These are phyloP conservation scores for Apiospora sp. DNA, from an alignment of 2,329 filamentous ascomycete species.

Conservation along the genomic window DNA sequence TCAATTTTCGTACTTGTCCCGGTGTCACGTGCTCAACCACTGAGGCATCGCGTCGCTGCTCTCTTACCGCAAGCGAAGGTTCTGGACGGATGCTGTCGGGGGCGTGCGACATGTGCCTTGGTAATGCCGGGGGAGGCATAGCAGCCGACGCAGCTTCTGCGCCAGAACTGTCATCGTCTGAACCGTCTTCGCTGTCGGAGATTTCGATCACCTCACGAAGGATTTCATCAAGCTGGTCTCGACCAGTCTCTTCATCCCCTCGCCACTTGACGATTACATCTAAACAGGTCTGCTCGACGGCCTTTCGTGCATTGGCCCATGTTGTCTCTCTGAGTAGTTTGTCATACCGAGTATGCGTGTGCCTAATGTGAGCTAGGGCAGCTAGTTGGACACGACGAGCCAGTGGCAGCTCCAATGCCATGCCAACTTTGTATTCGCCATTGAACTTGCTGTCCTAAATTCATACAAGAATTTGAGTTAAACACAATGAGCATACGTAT, in stretches of 20 bases:
- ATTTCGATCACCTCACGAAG: constrained; percentile 72
- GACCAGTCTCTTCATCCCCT: constrained; percentile 73
- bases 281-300: constrained; percentile 67
- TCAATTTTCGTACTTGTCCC: constrained; percentile 34
- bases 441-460: constrained; percentile 58
- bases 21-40: constrained; percentile 32
- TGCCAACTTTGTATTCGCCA: constrained; percentile 64
- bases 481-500: constrained; percentile 7
- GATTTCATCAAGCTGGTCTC: constrained; percentile 73
- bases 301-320: constrained; percentile 67
- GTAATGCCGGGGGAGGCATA: constrained; percentile 27
- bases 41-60: constrained; percentile 30
- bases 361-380: constrained; percentile 71
- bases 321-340: constrained; percentile 63
- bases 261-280: constrained; percentile 76
- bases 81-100: neutral
- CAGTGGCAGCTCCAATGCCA: constrained; percentile 62
- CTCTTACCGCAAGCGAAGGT: constrained; percentile 19
- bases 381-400: constrained; percentile 71
- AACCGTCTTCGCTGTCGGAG: constrained; percentile 62
- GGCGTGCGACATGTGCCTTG: constrained; percentile 25
- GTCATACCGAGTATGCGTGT: constrained; percentile 73
- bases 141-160: constrained; percentile 32
- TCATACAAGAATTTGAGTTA: neutral
- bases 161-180: constrained; percentile 42